Base-by-base conservation (phyloP, 495 filamentous ascomycete species). In the Filosporella fistucella region DNA sequence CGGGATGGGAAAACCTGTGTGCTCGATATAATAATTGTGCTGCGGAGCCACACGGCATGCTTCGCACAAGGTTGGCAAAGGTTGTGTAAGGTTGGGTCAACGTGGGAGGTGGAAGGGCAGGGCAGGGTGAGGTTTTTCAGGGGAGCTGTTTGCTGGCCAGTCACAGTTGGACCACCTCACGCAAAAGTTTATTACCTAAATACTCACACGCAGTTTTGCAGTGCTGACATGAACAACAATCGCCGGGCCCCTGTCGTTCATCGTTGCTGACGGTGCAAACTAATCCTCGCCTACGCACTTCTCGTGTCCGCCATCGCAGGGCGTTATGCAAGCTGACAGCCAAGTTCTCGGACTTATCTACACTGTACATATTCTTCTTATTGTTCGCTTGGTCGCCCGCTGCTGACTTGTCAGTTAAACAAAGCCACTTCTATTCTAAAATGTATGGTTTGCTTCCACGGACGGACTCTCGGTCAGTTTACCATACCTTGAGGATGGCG, bases 281-380 rank as follows among this genome's bases (percentile, higher is more conserved):
- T 35, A 11, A 46, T 36, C 20, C 8, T 28, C 32, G 43, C 18
- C 34, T n/a, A 36, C 13, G 3, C 26, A 16, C 25, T 44, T 22
- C 42, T 36, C 42, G 29, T 37, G 44, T 47, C 44, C 29, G 34
- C 34, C 7, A 38, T 3, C 9, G 33, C 38, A 25, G 26, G 38
- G 14, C 21, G 23, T 29, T 20, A 42, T 43, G 47, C 38, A 43
- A 30, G 30, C 47, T 42, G 47, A 42, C 38, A 42, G n/a, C 23
- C 47, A 35, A 42, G 38, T 6, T 18, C 21, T 36, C 39, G 30
- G 39, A 42, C 30, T 43, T 36, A 25, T 18, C 4, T 8, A 20
- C 13, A 25, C 43, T 18, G 25, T 17, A 46, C 9, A 11, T 20
- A 36, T 6, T 14, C 20, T 20, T 16, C 26, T 33, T 42, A 25